Percentiles rank a stretch among this genome's conserved stretches.
Conservation (phyloP, 306 rosid genomes). For the Oemleria cerasiformis region DNA sequence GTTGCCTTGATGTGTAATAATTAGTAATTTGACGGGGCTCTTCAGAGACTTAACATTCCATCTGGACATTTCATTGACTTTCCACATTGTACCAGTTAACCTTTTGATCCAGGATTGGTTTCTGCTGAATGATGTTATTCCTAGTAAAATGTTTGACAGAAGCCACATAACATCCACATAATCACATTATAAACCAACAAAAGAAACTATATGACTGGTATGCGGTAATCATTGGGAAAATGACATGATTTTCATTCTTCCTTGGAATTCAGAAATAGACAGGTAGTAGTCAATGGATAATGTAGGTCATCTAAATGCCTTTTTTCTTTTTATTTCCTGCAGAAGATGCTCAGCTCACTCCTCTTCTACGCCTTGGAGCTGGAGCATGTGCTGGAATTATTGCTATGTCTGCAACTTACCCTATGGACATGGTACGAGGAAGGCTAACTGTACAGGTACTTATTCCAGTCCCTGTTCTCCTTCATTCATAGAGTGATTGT, state of each 20-base stretch:
- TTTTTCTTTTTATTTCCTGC: slow-evolving; percentile 33
- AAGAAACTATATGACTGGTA: slow-evolving; percentile 4
- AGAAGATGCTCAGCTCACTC: slow-evolving; percentile 94
- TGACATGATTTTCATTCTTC: not conserved
- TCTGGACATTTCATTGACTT: not conserved
- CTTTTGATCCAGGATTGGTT: not conserved
- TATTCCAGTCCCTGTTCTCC: slow-evolving; percentile 9
- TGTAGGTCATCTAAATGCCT: slow-evolving; percentile 2
- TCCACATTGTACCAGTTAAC: not conserved
- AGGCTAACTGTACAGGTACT: slow-evolving; percentile 94
- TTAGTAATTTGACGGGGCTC: not conserved
- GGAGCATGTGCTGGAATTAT: slow-evolving; percentile 99
- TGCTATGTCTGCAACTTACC: slow-evolving; percentile 99
- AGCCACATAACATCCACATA: not conserved
- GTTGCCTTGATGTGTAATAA: not conserved
- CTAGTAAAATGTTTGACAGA: not conserved
- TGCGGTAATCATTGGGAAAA: not conserved
- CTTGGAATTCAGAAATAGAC: not conserved
- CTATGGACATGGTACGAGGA: slow-evolving; percentile 99
- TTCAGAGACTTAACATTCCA: not conserved
- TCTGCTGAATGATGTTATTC: not conserved
- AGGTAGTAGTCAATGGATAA: not conserved
- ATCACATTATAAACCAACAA: not conserved
- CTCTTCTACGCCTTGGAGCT: slow-evolving; percentile 94
- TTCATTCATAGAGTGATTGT: not conserved